Conservation (phyloP, 352 stramenopile genomes). For the Globisporangium cederbergense region DNA sequence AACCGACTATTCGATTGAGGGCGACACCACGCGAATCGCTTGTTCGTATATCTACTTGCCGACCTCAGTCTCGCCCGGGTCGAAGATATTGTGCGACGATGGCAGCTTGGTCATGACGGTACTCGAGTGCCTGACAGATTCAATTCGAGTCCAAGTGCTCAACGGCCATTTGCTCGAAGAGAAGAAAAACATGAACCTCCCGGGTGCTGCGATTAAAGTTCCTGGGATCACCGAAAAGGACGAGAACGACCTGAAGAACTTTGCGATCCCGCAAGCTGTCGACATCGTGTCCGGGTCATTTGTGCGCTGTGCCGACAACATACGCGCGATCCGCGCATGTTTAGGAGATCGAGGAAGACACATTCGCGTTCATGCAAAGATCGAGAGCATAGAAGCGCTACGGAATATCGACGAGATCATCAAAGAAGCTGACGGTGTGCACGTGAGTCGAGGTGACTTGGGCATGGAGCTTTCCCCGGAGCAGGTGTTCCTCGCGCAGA, state of each 20-base stretch:
- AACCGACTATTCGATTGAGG: constrained; percentile 86
- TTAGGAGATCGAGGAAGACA: constrained; percentile 79
- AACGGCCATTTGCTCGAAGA: constrained; percentile 92
- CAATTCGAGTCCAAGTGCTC: constrained; percentile 71
- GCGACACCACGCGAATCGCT: constrained; percentile 77
- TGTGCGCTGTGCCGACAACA: constrained; percentile 96
- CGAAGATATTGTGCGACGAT: constrained; percentile 96
- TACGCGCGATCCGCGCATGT: constrained; percentile 84
- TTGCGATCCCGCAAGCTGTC: constrained; percentile 95
- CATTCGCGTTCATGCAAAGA: constrained; percentile 98
- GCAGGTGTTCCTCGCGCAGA: constrained; percentile 99
- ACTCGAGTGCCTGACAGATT: constrained; percentile 66
- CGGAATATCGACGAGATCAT: constrained; percentile 97
- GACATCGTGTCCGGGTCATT: constrained; percentile 99
- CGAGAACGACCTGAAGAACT: constrained; percentile 91
- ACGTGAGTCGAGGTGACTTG: constrained; percentile 99
- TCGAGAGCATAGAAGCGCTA: constrained; percentile 98
- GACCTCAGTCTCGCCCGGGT: constrained; percentile 88
- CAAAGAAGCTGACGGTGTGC: constrained; percentile 96
- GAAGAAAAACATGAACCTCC: constrained; percentile 98
- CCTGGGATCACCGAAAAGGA: constrained; percentile 95
- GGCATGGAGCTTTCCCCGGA: constrained; percentile 98
- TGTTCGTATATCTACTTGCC: constrained; percentile 94
- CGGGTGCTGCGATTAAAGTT: constrained; percentile 87
- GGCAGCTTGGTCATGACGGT: constrained; percentile 93